A percentile compares a stretch with the other conserved stretches of the same genome.
These are phyloP conservation scores for Neofusicoccum ribis DNA, from an alignment of 2,329 filamentous ascomycete species.

Conservation along the genomic window DNA sequence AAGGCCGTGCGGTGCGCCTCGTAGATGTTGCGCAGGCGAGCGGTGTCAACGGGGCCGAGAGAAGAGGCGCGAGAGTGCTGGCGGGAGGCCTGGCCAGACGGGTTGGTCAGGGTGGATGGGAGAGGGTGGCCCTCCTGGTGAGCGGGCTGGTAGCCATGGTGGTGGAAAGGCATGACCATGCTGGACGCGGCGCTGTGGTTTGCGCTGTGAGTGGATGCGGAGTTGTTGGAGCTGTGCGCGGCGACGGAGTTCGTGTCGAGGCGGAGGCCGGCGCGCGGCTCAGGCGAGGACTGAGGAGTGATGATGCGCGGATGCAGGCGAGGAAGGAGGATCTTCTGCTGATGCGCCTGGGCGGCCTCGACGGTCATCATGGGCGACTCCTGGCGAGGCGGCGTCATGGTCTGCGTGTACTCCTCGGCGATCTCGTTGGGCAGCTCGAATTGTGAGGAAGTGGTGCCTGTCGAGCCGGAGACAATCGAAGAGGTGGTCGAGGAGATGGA, in stretches of 20 bases:
- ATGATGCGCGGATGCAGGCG: conserved; percentile 55
- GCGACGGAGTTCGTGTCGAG: conserved; percentile 42
- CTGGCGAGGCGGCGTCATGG: conserved; percentile 39
- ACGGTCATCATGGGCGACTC: conserved; percentile 38
- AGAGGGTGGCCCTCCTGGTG: conserved; percentile 22
- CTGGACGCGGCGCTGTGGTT: conserved; percentile 36
- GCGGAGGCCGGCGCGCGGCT: conserved; percentile 42
- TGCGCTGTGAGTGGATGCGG: not conserved
- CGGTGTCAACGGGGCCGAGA: conserved; percentile 58
- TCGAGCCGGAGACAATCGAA: conserved; percentile 31
- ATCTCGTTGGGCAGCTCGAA: conserved; percentile 22
- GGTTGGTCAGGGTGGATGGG: conserved; percentile 41
- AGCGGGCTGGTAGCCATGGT: conserved; percentile 12
- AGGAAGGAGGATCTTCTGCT: conserved; percentile 57
- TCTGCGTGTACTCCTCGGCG: conserved; percentile 30
- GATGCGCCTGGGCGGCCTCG: conserved; percentile 31
- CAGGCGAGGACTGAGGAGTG: conserved; percentile 39
- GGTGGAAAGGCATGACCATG: conserved; percentile 27
- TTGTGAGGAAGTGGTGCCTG: conserved; percentile 30
- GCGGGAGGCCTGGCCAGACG: conserved; percentile 37
- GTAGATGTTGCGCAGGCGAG: conserved; percentile 70
- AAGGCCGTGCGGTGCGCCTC: conserved; percentile 68
- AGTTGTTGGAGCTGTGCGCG: not conserved
- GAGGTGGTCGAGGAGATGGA: conserved; percentile 62
- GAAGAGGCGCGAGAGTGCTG: conserved; percentile 40